Evolutionary conservation across 2,329 filamentous ascomycete genomes (phyloP).

Genomic region (Calonectria naviculata): DNA sequence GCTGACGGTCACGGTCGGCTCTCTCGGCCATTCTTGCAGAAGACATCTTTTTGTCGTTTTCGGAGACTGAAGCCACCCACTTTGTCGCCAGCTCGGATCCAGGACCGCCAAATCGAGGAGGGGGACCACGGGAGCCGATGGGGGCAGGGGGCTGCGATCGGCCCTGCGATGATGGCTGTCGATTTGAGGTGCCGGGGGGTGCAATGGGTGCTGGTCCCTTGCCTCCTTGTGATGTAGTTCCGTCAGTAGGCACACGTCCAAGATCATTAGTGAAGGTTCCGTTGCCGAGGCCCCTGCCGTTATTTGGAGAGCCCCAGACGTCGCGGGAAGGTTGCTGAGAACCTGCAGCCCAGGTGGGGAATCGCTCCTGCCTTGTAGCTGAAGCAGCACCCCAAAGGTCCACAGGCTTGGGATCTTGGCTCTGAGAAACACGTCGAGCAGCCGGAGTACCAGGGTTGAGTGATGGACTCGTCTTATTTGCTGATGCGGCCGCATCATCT

Average conservation of each 20-base stretch:
- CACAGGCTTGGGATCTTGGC: conserved; percentile 45
- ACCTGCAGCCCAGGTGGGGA: conserved; percentile 60
- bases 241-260: conserved; percentile 54
- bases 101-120: conserved; percentile 42
- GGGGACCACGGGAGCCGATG: conserved; percentile 45
- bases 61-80: conserved; percentile 56
- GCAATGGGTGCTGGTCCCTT: conserved; percentile 59
- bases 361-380: conserved; percentile 58
- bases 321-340: conserved; percentile 63
- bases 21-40: conserved; percentile 52
- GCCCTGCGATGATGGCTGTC: conserved; percentile 38
- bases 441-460: conserved; percentile 27
- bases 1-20: conserved; percentile 55
- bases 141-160: conserved; percentile 44
- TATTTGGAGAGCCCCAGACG: conserved; percentile 81
- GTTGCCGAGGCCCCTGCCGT: conserved; percentile 79
- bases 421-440: conserved; percentile 45
- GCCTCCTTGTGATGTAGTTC: conserved; percentile 47
- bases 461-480: conserved; percentile 27
- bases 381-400: conserved; percentile 51
- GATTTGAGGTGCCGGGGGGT: conserved; percentile 43
- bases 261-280: conserved; percentile 78
- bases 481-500: conserved; percentile 24
- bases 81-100: conserved; percentile 50
- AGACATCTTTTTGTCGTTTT: conserved; percentile 58